A percentile compares a stretch with the other conserved stretches of the same genome.
These are phyloP conservation scores for Setaria viridis DNA, from an alignment of 202 grass and related monocot genomes.

Conservation along the genomic window DNA sequence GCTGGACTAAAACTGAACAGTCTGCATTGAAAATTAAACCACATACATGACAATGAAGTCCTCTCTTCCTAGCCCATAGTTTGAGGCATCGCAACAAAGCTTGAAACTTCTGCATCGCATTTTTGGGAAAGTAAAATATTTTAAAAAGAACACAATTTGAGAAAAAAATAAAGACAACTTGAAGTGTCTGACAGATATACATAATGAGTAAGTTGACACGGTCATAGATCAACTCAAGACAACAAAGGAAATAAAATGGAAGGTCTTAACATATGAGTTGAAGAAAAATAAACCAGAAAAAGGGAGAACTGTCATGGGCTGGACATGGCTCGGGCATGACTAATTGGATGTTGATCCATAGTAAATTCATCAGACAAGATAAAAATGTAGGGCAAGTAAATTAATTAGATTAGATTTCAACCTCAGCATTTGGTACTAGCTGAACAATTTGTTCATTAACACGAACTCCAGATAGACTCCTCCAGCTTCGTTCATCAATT, in stretches of 20 bases:
- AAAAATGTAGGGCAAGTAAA: background rate
- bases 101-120: conserved; percentile 65
- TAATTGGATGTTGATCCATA: conserved; percentile 11
- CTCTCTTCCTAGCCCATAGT: conserved; percentile 71
- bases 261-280: background rate
- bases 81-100: conserved; percentile 68
- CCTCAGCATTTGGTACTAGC: conserved; percentile 69
- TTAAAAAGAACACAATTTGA: conserved; percentile 10
- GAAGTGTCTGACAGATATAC: background rate
- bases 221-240: conserved; percentile 15
- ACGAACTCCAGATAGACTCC: conserved; percentile 73
- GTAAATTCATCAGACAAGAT: conserved; percentile 6
- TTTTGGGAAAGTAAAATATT: conserved; percentile 23
- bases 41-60: conserved; percentile 77
- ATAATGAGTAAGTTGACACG: background rate
- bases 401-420: conserved; percentile 25
- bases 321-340: background rate
- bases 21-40: conserved; percentile 24
- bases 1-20: background rate
- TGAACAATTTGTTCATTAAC: conserved; percentile 72
- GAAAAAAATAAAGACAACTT: background rate
- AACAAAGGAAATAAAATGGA: background rate
- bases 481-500: conserved; percentile 63
- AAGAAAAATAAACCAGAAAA: background rate
- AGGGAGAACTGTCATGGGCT: background rate